These are phyloP conservation scores for Sugiyamaella floridensis DNA, from an alignment of 805 yeast genomes.

Conservation along the genomic window DNA sequence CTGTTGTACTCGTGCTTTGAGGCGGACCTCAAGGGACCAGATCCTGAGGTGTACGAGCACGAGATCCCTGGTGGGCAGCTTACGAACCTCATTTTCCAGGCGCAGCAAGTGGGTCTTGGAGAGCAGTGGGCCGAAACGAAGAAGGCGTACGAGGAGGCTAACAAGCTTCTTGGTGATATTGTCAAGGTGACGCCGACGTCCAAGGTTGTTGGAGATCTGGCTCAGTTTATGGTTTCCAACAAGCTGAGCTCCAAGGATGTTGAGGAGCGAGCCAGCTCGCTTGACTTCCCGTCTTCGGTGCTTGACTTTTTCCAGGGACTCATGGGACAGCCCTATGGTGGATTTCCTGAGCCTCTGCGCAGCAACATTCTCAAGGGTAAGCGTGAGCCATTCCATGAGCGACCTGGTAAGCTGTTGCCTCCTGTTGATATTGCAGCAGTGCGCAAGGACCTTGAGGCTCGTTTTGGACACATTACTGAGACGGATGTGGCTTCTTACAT, in stretches of 20 bases:
- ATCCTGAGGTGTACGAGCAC: slow-evolving; percentile 96
- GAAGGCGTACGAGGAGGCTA: slow-evolving; percentile 88
- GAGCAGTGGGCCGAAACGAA: slow-evolving; percentile 95
- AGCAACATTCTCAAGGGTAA: slow-evolving; percentile 83
- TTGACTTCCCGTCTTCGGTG: slow-evolving; percentile 98
- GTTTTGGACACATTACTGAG: slow-evolving; percentile 78
- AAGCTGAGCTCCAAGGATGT: slow-evolving; percentile 83
- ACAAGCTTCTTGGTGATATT: slow-evolving; percentile 85
- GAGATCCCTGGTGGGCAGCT: slow-evolving; percentile 99
- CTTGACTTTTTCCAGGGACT: slow-evolving; percentile 98
- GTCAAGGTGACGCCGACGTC: slow-evolving; percentile 99
- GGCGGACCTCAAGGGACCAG: slow-evolving; percentile 98
- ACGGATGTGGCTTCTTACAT: slow-evolving; percentile 89
- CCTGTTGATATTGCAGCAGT: slow-evolving; percentile 75
- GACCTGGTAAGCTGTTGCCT: slow-evolving; percentile 88
- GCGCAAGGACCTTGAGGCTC: slow-evolving; percentile 62
- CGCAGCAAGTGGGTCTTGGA: slow-evolving; percentile 97
- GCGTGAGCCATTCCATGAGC: slow-evolving; percentile 78
- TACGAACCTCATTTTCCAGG: slow-evolving; percentile 96
- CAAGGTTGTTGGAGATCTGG: slow-evolving; percentile 98
- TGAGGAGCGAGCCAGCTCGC: slow-evolving; percentile 72
- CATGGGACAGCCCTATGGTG: slow-evolving; percentile 99
- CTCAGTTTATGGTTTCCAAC: slow-evolving; percentile 99
- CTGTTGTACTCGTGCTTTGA: slow-evolving; percentile 93
- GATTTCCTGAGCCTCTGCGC: slow-evolving; percentile 99